phyloP scores from a whole-genome alignment of 805 yeast species.

The Candida nanaspora region DNA sequence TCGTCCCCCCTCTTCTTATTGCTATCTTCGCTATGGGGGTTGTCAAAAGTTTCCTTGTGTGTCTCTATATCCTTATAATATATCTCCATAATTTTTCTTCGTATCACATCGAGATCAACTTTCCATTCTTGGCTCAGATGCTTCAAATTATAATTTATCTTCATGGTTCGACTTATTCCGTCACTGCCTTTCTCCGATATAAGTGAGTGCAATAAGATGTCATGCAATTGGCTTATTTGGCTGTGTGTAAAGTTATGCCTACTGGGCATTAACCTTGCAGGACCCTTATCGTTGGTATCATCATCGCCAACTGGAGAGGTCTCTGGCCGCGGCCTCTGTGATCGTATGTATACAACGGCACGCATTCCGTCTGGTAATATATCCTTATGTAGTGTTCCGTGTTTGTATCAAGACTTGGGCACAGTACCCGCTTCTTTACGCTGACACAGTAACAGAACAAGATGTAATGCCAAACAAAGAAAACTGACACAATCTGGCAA shows the following conservation, averaged over 20 bases:
- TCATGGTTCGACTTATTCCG: neutral
- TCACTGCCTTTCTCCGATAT: neutral
- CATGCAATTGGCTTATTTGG: neutral
- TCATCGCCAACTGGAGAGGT: neutral
- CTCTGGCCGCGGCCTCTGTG: neutral
- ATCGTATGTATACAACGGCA: neutral
- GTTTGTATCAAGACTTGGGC: too few species aligned
- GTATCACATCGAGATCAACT: neutral
- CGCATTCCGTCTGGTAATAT: too few species aligned
- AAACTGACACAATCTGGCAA: too few species aligned
- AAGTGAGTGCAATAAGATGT: neutral
- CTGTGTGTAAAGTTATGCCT: neutral
- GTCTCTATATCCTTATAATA: neutral
- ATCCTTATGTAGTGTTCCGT: too few species aligned
- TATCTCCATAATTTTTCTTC: neutral
- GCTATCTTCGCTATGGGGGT: neutral
- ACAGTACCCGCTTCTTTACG: too few species aligned
- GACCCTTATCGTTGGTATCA: neutral
- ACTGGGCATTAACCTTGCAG: too few species aligned
- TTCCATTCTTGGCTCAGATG: neutral
- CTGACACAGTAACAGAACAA: too few species aligned
- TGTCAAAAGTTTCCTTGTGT: neutral
- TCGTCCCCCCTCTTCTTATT: neutral
- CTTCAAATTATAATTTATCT: conserved; percentile 1
- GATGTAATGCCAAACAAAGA: too few species aligned